A percentile compares a stretch with the other conserved stretches of the same genome.
phyloP scores from a whole-genome alignment of 1,284 basidiomycete species.

The Uromyces viciae-fabae region DNA sequence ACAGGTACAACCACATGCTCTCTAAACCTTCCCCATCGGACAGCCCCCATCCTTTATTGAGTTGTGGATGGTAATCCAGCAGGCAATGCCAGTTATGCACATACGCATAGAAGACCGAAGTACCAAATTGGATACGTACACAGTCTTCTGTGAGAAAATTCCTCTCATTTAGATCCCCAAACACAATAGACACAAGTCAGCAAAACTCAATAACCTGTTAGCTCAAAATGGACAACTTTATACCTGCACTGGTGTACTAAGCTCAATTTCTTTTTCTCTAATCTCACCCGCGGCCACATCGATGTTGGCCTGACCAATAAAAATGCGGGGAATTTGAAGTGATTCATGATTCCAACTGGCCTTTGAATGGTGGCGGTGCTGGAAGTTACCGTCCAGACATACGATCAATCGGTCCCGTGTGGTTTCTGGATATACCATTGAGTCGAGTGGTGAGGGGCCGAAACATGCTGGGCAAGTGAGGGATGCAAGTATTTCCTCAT shows the following conservation, averaged over 20 bases:
- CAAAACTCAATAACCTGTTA: too few species aligned
- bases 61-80: too few species aligned
- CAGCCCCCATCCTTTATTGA: too few species aligned
- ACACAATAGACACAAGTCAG: too few species aligned
- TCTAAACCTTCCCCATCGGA: too few species aligned
- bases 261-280: neutral
- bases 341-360: neutral
- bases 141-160: too few species aligned
- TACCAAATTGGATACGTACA: too few species aligned
- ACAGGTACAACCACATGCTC: too few species aligned
- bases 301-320: neutral
- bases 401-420: neutral
- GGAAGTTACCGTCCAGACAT: constrained; percentile 20
- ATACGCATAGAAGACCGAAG: too few species aligned
- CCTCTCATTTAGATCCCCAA: too few species aligned
- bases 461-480: neutral
- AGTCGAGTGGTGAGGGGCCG: neutral
- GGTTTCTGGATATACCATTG: neutral
- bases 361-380: constrained; percentile 27
- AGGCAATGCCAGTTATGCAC: too few species aligned
- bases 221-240: too few species aligned
- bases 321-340: neutral
- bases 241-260: neutral
- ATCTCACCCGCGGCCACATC: neutral
- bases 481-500: neutral